A percentile compares a stretch with the other conserved stretches of the same genome.
Conservation (phyloP, 768 basidiomycete species). For the Vararia minispora region DNA sequence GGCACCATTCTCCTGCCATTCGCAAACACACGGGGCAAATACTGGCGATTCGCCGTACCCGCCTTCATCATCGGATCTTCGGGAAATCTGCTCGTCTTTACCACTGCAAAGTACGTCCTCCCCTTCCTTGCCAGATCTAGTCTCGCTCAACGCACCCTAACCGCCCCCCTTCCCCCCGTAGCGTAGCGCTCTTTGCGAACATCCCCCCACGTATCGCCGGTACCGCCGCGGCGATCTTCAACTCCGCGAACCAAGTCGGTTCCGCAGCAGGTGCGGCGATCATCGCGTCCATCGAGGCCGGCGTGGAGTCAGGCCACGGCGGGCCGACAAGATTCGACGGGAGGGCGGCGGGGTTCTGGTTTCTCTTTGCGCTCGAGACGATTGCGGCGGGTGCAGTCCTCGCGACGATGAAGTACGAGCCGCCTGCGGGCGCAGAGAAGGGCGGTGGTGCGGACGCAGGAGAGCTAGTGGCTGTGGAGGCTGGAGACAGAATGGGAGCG, state of each 20-base stretch:
- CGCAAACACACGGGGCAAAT: slow-evolving; percentile 27
- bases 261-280: slow-evolving; percentile 39
- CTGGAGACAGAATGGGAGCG: no score
- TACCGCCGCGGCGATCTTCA: slow-evolving; percentile 45
- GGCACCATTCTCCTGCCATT: slow-evolving; percentile 32
- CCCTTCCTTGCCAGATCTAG: neutral
- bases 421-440: no score
- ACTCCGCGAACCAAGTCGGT: slow-evolving; percentile 40
- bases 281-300: slow-evolving; percentile 36
- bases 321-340: slow-evolving; percentile 23
- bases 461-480: no score
- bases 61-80: slow-evolving; percentile 36
- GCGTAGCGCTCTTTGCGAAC: slow-evolving; percentile 39
- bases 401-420: no score
- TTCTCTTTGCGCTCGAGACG: slow-evolving; percentile 26
- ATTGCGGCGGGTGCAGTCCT: slow-evolving; percentile 23
- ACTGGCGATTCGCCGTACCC: slow-evolving; percentile 39
- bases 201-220: slow-evolving; percentile 39
- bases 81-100: slow-evolving; percentile 34
- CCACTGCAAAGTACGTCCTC: slow-evolving; percentile 34
- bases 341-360: slow-evolving; percentile 32
- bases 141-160: neutral
- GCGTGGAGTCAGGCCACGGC: slow-evolving; percentile 23
- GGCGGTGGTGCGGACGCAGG: no score
- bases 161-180: slow-evolving; percentile 13